A percentile compares a stretch with the other conserved stretches of the same genome.
phyloP scores from a whole-genome alignment of 2,329 filamentous ascomycete species.

The Colletotrichum neosansevieriae region DNA sequence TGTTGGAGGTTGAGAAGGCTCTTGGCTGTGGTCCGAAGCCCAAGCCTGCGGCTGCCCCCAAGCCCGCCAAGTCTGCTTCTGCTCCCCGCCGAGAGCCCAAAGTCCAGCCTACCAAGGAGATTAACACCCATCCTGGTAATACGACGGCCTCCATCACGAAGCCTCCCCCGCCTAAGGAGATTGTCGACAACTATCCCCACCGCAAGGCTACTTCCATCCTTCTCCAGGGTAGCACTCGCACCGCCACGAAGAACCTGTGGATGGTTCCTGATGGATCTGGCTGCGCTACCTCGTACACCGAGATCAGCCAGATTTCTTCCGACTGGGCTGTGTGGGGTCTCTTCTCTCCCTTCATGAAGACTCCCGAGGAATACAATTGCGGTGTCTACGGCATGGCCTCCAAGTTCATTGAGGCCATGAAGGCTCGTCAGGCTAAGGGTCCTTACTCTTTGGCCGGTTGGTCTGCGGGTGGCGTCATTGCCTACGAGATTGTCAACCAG shows the following conservation, averaged over 20 bases:
- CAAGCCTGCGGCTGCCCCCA: constrained; percentile 49
- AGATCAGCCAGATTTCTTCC: constrained; percentile 64
- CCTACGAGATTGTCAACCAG: constrained; percentile 74
- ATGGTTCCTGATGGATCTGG: constrained; percentile 68
- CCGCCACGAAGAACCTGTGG: constrained; percentile 61
- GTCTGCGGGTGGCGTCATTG: constrained; percentile 82
- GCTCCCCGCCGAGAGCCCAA: constrained; percentile 37
- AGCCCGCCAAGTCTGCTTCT: constrained; percentile 46
- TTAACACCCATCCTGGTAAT: constrained; percentile 48
- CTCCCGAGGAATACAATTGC: constrained; percentile 67
- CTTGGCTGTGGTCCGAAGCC: constrained; percentile 65
- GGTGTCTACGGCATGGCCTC: constrained; percentile 67
- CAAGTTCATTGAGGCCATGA: constrained; percentile 68
- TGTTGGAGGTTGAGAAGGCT: constrained; percentile 74
- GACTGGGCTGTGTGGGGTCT: constrained; percentile 64
- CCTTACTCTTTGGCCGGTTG: constrained; percentile 78
- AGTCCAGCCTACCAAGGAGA: constrained; percentile 43
- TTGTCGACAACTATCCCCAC: constrained; percentile 59
- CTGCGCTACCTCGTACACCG: constrained; percentile 76
- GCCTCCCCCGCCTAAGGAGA: constrained; percentile 51
- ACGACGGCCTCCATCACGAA: constrained; percentile 64
- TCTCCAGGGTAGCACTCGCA: constrained; percentile 61
- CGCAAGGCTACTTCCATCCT: constrained; percentile 62
- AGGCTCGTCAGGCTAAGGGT: constrained; percentile 75
- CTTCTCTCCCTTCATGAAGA: constrained; percentile 75